Conservation (phyloP, 2,329 filamentous ascomycete species). For the Fusarium sp. region DNA sequence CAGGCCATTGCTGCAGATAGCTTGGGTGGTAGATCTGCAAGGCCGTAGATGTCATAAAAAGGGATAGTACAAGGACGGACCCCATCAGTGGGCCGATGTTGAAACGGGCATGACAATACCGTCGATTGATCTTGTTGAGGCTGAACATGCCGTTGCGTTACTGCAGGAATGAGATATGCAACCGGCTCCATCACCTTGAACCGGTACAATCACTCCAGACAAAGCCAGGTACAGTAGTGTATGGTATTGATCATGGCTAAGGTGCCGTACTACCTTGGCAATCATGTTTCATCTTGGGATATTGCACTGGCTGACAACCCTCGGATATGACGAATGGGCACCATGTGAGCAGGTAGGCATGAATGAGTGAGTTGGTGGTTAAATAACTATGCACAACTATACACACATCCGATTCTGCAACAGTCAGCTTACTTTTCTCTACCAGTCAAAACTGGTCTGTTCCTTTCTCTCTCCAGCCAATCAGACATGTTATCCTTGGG, state of each 20-base stretch:
- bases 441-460: neutral
- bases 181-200: neutral
- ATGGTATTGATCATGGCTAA: neutral
- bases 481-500: conserved; percentile 95
- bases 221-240: neutral
- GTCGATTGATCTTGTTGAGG: neutral
- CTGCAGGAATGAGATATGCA: neutral
- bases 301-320: neutral
- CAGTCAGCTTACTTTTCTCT: neutral
- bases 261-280: neutral
- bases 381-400: neutral
- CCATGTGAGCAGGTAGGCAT: neutral
- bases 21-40: conserved; percentile 6
- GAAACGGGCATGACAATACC: neutral
- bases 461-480: conserved; percentile 77
- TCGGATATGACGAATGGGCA: neutral
- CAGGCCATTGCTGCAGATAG: conserved; percentile 1
- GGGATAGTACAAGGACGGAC: neutral
- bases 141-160: neutral
- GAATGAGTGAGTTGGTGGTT: neutral
- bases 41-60: conserved; percentile 1
- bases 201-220: conserved; percentile 13
- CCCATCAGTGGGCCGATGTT: neutral
- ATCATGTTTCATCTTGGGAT: neutral
- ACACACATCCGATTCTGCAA: neutral